Conservation (phyloP, 2,329 filamentous ascomycete genomes). For the Sporothrix schenckii region DNA sequence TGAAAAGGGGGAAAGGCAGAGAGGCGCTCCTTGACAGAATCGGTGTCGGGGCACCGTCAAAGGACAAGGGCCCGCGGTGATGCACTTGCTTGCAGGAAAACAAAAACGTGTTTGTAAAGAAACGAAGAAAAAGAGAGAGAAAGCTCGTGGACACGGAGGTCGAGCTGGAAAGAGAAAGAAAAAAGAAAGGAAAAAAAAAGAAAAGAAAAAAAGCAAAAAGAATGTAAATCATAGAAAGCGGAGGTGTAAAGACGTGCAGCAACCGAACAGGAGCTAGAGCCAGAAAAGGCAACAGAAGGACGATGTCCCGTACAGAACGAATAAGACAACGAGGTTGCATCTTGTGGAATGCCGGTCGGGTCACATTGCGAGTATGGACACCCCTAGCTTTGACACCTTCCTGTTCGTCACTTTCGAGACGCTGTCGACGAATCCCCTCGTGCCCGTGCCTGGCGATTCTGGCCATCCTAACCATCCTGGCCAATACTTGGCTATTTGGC, state of each 20-base stretch:
- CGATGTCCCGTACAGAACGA: too few relatives aligned
- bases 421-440: slow-evolving; percentile 16
- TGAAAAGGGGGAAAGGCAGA: background rate
- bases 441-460: slow-evolving; percentile 15
- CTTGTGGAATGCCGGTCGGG: background rate
- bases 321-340: slow-evolving; percentile 14
- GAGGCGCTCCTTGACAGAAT: background rate
- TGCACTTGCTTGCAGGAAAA: too few relatives aligned
- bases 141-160: slow-evolving; percentile 17
- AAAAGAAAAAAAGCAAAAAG: background rate
- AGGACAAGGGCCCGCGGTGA: too few relatives aligned
- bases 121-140: background rate
- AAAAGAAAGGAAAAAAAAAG: background rate
- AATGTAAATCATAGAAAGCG: background rate
- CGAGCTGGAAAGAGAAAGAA: background rate
- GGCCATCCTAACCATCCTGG: too few relatives aligned
- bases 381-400: background rate
- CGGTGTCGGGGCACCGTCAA: too few relatives aligned
- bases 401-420: background rate
- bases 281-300: background rate
- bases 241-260: background rate
- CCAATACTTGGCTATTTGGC: background rate
- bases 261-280: background rate
- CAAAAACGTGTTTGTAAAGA: background rate
- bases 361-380: slow-evolving; percentile 5